phyloP scores from a whole-genome alignment of 352 stramenopile genomes.

The Phytophthora colocasiae region DNA sequence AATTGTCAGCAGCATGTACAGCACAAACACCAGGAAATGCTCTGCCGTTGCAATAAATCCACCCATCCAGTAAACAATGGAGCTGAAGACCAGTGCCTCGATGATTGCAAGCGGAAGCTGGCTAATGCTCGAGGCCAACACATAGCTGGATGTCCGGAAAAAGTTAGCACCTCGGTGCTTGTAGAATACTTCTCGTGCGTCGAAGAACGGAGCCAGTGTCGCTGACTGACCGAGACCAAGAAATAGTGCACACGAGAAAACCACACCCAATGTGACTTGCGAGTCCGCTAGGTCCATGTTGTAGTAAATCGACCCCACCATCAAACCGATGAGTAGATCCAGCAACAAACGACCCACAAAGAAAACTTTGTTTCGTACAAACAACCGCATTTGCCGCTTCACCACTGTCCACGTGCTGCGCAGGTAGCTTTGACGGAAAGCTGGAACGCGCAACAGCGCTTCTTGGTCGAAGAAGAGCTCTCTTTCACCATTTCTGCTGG shows the following conservation, averaged over 20 bases:
- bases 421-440: conserved; percentile 45
- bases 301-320: conserved; percentile 54
- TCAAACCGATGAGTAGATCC: conserved; percentile 45
- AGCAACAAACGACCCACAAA: conserved; percentile 42
- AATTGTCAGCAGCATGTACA: conserved; percentile 56
- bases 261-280: conserved; percentile 60
- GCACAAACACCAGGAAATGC: conserved; percentile 49
- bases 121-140: conserved; percentile 51
- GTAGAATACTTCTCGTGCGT: conserved; percentile 76
- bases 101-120: conserved; percentile 52
- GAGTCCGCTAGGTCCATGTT: conserved; percentile 40
- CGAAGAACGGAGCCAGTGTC: conserved; percentile 64
- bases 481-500: conserved; percentile 29
- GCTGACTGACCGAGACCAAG: conserved; percentile 74
- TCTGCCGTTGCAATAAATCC: conserved; percentile 48
- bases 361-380: conserved; percentile 48
- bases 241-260: conserved; percentile 86
- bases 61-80: conserved; percentile 82
- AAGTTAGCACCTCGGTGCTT: conserved; percentile 89
- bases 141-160: conserved; percentile 79
- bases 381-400: conserved; percentile 44
- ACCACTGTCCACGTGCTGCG: conserved; percentile 46
- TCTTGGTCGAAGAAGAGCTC: conserved; percentile 41
- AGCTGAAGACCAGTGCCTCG: conserved; percentile 80
- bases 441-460: conserved; percentile 48